Evolutionary conservation across 495 filamentous ascomycete genomes (phyloP), one percentile per base, ranked within the genome.

Genomic region (Geopyxis carbonaria): DNA sequence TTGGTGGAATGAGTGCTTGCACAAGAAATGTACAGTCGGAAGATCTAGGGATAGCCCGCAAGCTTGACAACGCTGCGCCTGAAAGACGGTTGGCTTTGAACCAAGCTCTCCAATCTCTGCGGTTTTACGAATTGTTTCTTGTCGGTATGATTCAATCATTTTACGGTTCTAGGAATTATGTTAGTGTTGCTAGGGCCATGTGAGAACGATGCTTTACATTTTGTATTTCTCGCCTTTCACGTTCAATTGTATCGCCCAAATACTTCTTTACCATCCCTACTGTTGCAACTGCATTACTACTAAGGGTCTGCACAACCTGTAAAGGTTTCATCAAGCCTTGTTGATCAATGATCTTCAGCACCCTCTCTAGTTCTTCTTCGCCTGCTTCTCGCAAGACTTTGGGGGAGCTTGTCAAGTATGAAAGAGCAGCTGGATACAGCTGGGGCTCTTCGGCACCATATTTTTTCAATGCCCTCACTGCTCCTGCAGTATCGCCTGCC

Each of bases 221-320:
- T 6, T 72, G 70, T 42, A 97, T 94, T 44, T 94, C 83, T 35
- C 75, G 72, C 18, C 78, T 68, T 61, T 97, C 89, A 25, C 78
- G 69, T 44, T 87, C 78, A 55, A 97, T 91, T 13, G 85, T 89
- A 34, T 78, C 69, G 40, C 76, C 72, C 3, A 97, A 73, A 54
- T 97, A 97, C 20, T 75, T 75, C 64, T 93, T 95, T 31, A 97
- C 76, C 64, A 93, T 80, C 22, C 91, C 89, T 80, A 95, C 93
- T 1, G 84, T 94, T 1, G 89, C 86, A 5, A 94, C 85, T 19
- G 70, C 75, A 51, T 83, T 85, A 19, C 70, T 74, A 43, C 76
- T 80, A 8, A 97, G 64, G 2, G 91, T 84, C 57, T 97, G 89
- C 11, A 97, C 89, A 10, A 97, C 89, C 57, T 97, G 87, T 18